Conservation (phyloP, 2,329 filamentous ascomycete species). For the Aureobasidium sp. region DNA sequence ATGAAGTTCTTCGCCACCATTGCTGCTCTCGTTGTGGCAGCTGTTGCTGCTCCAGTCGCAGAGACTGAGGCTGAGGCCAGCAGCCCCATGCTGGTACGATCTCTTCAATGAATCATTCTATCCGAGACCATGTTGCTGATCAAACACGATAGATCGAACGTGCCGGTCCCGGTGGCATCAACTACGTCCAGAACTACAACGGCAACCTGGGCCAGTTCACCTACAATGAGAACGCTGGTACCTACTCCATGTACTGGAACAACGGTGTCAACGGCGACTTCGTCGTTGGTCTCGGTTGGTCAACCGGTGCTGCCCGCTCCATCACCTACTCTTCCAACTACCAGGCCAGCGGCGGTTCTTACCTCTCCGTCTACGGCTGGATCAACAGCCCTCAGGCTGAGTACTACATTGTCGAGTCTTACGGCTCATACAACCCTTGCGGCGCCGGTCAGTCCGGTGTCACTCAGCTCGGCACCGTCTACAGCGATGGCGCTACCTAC, state of each 20-base stretch:
- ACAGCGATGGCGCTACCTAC: slow-evolving; percentile 32
- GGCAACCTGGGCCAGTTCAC: not conserved
- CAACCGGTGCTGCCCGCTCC: slow-evolving; percentile 18
- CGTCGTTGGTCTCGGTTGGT: slow-evolving; percentile 21
- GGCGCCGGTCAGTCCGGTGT: slow-evolving; percentile 15
- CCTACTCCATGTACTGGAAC: slow-evolving; percentile 20
- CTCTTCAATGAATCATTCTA: too few species aligned
- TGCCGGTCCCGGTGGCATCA: not conserved
- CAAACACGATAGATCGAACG: not conserved
- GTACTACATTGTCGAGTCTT: not conserved
- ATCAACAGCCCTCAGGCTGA: not conserved
- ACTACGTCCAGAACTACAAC: slow-evolving; percentile 1
- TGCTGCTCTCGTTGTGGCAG: not conserved
- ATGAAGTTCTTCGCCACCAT: not conserved
- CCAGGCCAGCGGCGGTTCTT: slow-evolving; percentile 27
- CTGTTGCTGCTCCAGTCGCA: not conserved
- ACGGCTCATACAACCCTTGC: slow-evolving; percentile 32
- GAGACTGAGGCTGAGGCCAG: not conserved
- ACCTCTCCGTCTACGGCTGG: slow-evolving; percentile 36
- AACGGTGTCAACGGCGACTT: slow-evolving; percentile 16
- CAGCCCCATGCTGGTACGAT: not conserved
- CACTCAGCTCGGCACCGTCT: slow-evolving; percentile 28
- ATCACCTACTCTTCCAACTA: slow-evolving; percentile 29
- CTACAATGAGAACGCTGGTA: slow-evolving; percentile 18
- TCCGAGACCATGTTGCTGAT: not conserved